These are phyloP conservation scores for Eucalyptus viminalis DNA, from an alignment of 345 rosid genomes.

Conservation along the genomic window DNA sequence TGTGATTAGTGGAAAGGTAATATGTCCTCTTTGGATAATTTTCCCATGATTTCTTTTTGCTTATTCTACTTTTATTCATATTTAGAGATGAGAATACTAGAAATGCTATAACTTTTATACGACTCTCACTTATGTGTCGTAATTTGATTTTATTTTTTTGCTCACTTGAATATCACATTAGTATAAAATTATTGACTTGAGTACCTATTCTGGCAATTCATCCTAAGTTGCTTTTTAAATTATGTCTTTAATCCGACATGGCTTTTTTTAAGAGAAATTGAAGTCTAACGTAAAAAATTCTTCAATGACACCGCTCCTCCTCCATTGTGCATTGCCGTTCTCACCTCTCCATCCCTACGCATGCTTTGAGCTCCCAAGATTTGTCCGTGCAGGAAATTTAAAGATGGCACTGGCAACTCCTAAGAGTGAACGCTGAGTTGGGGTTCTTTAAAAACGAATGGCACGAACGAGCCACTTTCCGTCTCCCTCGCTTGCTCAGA, in stretches of 20 bases:
- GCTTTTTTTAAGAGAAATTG: not conserved
- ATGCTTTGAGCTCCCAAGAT: not conserved
- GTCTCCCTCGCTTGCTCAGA: not conserved
- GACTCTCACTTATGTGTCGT: fast-evolving
- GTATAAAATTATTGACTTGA: too few relatives aligned
- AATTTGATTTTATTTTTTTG: too few relatives aligned
- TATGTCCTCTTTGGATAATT: too few relatives aligned
- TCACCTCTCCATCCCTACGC: too few relatives aligned
- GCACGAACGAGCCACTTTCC: not conserved
- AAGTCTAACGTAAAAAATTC: not conserved
- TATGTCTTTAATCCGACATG: not conserved
- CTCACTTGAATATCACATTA: too few relatives aligned
- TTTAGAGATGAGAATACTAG: fast-evolving
- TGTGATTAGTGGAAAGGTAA: not conserved
- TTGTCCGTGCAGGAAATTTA: not conserved
- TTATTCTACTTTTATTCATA: too few relatives aligned
- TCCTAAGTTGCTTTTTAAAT: not conserved
- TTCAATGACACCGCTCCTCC: not conserved
- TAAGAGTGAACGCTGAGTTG: not conserved
- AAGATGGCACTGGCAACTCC: not conserved
- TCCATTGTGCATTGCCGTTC: too few relatives aligned
- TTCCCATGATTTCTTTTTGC: fast-evolving
- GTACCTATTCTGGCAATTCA: not conserved
- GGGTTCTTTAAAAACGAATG: not conserved
- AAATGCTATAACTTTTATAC: too few relatives aligned